phyloP scores from a whole-genome alignment of 1,284 basidiomycete species.

The Tilletia indica region DNA sequence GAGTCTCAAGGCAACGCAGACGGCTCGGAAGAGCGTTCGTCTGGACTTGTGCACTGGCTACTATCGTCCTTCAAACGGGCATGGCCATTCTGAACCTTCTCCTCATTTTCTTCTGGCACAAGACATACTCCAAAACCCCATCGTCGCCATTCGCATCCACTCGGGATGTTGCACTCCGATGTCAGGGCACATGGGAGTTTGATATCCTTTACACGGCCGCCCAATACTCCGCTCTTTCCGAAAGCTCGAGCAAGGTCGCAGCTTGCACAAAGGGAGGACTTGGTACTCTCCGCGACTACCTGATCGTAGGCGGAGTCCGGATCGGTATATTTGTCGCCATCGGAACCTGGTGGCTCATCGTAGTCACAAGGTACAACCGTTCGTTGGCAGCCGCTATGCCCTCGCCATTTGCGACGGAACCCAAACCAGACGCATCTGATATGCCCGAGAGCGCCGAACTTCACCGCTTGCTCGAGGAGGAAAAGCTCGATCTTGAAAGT shows the following conservation, averaged over 20 bases:
- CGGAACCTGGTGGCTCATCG: slow-evolving; percentile 22
- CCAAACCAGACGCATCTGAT: slow-evolving; percentile 1
- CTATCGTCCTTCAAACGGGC: slow-evolving; percentile 19
- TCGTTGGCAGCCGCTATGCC: slow-evolving; percentile 13
- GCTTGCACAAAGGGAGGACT: slow-evolving; percentile 18
- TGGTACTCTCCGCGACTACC: slow-evolving; percentile 16
- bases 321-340: slow-evolving; percentile 23
- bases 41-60: slow-evolving; percentile 24
- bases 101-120: slow-evolving; percentile 26
- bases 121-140: slow-evolving; percentile 19
- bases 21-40: slow-evolving; percentile 19
- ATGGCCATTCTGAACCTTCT: slow-evolving; percentile 21
- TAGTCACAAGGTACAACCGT: slow-evolving; percentile 24
- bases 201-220: slow-evolving; percentile 28
- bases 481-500: slow-evolving; percentile 13
- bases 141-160: slow-evolving; percentile 20
- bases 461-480: slow-evolving; percentile 24
- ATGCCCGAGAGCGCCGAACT: slow-evolving; percentile 28
- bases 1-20: slow-evolving; percentile 19
- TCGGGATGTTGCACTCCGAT: slow-evolving; percentile 24
- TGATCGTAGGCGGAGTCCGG: slow-evolving; percentile 25
- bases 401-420: background rate
- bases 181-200: slow-evolving; percentile 26
- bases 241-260: background rate
- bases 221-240: slow-evolving; percentile 16